phyloP scores from a whole-genome alignment of 805 yeast species.

The Nakazawaea sp. region DNA sequence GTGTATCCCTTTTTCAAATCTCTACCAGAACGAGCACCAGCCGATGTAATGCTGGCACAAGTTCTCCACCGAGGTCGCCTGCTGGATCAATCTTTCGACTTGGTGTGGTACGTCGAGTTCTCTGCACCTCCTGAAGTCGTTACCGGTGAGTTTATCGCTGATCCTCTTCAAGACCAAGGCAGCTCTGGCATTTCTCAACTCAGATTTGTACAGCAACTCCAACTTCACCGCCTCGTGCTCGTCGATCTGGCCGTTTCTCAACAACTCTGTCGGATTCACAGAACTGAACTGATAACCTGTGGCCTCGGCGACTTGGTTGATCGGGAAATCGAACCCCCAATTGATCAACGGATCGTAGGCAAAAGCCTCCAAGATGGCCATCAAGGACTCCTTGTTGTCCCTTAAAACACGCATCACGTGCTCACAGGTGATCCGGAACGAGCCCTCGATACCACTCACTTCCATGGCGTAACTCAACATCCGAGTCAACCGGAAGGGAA shows the following conservation, averaged over 20 bases:
- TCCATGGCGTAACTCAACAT: conserved; percentile 99
- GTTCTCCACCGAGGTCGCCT: conserved; percentile 94
- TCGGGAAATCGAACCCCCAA: conserved; percentile 96
- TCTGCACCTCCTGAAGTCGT: conserved; percentile 70
- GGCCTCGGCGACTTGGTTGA: conserved; percentile 67
- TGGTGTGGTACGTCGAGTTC: conserved; percentile 81
- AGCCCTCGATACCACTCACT: conserved; percentile 97
- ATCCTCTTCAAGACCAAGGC: conserved; percentile 84
- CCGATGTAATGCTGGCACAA: conserved; percentile 96
- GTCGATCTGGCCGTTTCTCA: conserved; percentile 68
- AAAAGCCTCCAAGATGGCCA: conserved; percentile 97
- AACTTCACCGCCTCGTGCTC: conserved; percentile 69
- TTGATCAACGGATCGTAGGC: conserved; percentile 97
- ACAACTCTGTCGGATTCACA: conserved; percentile 60
- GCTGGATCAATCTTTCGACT: conserved; percentile 89
- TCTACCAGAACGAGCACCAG: conserved; percentile 99
- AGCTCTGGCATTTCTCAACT: conserved; percentile 83
- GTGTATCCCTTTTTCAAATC: too few species aligned
- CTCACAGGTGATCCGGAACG: conserved; percentile 93
- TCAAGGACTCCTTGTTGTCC: conserved; percentile 89
- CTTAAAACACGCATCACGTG: conserved; percentile 94
- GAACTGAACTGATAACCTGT: conserved; percentile 66
- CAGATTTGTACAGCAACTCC: conserved; percentile 64
- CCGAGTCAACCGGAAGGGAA: conserved; percentile 92
- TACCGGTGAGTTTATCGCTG: conserved; percentile 88